Evolutionary conservation across 1,284 basidiomycete species (phyloP).

Genomic region (Leucocoprinus gongylophorus): DNA sequence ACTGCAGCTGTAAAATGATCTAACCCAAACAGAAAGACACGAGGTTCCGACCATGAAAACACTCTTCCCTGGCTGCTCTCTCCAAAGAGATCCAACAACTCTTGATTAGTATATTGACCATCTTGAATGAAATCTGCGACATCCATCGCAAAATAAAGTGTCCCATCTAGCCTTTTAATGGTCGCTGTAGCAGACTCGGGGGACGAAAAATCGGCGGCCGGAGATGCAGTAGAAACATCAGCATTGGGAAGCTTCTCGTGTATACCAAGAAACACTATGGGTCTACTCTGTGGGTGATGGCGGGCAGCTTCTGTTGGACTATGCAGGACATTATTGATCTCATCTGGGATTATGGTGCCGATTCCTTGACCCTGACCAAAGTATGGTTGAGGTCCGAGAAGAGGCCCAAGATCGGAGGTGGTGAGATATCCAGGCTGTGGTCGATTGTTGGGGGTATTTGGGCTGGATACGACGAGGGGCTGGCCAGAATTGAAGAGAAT

Average conservation of each 20-base stretch:
- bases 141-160: slow-evolving; percentile 77
- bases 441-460: slow-evolving; percentile 13
- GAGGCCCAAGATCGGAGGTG: slow-evolving; percentile 49
- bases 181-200: slow-evolving; percentile 27
- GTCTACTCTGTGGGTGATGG: slow-evolving; percentile 39
- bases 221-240: slow-evolving; percentile 40
- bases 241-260: slow-evolving; percentile 50
- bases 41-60: slow-evolving; percentile 63
- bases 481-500: slow-evolving; percentile 65
- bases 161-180: slow-evolving; percentile 59
- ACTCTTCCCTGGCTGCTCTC: slow-evolving; percentile 31
- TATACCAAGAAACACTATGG: slow-evolving; percentile 61
- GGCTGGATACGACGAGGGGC: slow-evolving; percentile 42
- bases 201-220: slow-evolving; percentile 55
- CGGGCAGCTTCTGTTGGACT: slow-evolving; percentile 55
- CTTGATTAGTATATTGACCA: slow-evolving; percentile 30
- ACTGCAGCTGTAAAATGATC: slow-evolving; percentile 60
- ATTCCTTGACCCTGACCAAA: slow-evolving; percentile 61
- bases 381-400: slow-evolving; percentile 43
- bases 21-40: slow-evolving; percentile 50
- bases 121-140: slow-evolving; percentile 39
- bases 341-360: slow-evolving; percentile 37
- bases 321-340: slow-evolving; percentile 24
- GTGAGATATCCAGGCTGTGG: slow-evolving; percentile 42
- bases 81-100: slow-evolving; percentile 41